Evolutionary conservation across 495 filamentous ascomycete genomes (phyloP).

Genomic region (Penicillium diatomitis): DNA sequence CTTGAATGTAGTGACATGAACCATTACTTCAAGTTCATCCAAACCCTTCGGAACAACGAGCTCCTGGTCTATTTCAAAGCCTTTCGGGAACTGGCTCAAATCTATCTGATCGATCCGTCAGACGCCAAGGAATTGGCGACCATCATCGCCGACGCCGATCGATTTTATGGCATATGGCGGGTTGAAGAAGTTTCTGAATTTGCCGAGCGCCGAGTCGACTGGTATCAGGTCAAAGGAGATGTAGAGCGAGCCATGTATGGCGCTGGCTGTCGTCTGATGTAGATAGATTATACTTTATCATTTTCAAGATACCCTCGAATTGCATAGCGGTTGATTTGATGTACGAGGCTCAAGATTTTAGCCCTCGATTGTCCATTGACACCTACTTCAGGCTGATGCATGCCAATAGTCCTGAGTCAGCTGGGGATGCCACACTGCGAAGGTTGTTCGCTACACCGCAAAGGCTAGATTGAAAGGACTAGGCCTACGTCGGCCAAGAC

Average conservation of each 20-base stretch:
- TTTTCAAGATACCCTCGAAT: slow-evolving; percentile 18
- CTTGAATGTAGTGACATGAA: slow-evolving; percentile 70
- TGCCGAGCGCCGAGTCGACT: slow-evolving; percentile 87
- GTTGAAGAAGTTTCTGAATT: slow-evolving; percentile 98
- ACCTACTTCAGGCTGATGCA: too few relatives aligned
- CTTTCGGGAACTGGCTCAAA: slow-evolving; percentile 84
- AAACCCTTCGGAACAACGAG: slow-evolving; percentile 69
- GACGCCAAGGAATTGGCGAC: slow-evolving; percentile 93
- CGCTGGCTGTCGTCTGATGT: slow-evolving; percentile 83
- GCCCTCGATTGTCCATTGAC: too few relatives aligned
- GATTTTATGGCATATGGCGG: slow-evolving; percentile 85
- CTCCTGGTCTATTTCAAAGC: slow-evolving; percentile 85
- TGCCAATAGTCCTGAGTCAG: too few relatives aligned
- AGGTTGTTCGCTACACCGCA: too few relatives aligned
- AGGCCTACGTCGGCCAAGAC: too few relatives aligned
- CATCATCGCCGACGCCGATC: slow-evolving; percentile 83
- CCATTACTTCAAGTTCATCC: slow-evolving; percentile 77
- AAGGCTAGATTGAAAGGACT: too few relatives aligned
- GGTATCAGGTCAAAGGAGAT: slow-evolving; percentile 75
- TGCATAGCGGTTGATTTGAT: slow-evolving; percentile 14
- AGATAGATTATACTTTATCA: slow-evolving; percentile 4
- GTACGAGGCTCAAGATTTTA: neutral
- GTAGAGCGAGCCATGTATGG: slow-evolving; percentile 99
- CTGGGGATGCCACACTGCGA: too few relatives aligned
- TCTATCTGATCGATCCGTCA: slow-evolving; percentile 80